Conservation (phyloP, 441 rosid genomes). For the Gossypium gossypioides region DNA sequence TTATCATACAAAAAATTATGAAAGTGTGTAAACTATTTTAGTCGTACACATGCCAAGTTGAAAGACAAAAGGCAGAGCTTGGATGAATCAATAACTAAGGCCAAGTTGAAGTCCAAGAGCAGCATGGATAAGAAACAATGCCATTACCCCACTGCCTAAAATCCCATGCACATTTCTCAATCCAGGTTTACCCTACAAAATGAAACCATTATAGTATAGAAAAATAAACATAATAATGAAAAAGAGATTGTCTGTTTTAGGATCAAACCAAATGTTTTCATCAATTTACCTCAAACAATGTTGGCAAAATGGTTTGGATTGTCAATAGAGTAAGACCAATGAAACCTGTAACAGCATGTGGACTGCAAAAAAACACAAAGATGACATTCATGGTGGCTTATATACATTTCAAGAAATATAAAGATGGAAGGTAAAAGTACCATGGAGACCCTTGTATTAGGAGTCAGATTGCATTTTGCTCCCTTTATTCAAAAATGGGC, state of each 20-base stretch:
- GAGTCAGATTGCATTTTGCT: no score
- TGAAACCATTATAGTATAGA: not conserved
- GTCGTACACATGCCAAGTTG: no score
- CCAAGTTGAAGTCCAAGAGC: constrained; percentile 79
- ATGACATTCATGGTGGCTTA: not conserved
- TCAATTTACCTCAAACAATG: constrained; percentile 60
- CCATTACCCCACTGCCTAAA: constrained; percentile 87
- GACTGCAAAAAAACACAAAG: constrained; percentile 35
- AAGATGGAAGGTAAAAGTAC: not conserved
- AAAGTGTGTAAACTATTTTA: no score
- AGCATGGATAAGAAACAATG: constrained; percentile 64
- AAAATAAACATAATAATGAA: not conserved
- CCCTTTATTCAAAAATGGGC: no score
- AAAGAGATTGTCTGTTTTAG: not conserved
- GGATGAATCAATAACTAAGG: constrained; percentile 40
- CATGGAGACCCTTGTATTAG: no score
- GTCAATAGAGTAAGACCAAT: constrained; percentile 70
- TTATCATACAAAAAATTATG: no score
- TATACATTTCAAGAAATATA: not conserved
- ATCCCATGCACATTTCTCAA: constrained; percentile 70
- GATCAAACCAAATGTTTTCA: not conserved
- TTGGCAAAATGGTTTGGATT: constrained; percentile 55
- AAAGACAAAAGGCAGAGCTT: not conserved
- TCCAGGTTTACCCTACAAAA: constrained; percentile 64
- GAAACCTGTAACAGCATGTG: constrained; percentile 76